A percentile compares a stretch with the other conserved stretches of the same genome.
Evolutionary conservation across 2,329 filamentous ascomycete genomes (phyloP).

Genomic region (Rhinocladiella mackenziei): DNA sequence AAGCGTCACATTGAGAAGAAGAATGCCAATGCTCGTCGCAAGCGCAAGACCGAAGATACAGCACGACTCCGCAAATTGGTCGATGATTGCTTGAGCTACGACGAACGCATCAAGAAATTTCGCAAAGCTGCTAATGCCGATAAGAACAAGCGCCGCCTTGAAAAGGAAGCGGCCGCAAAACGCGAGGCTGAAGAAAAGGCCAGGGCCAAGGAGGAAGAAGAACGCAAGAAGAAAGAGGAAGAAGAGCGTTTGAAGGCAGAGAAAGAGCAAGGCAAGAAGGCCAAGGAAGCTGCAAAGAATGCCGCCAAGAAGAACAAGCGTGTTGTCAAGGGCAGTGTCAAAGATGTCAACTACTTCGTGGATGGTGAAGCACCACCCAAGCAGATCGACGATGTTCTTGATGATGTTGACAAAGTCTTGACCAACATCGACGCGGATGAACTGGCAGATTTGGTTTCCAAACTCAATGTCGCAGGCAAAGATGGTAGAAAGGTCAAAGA

Average conservation of each 20-base stretch:
- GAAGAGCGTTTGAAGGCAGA: slow-evolving; percentile 82
- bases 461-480: slow-evolving; percentile 72
- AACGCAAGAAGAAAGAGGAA: slow-evolving; percentile 72
- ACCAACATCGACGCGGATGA: slow-evolving; percentile 86
- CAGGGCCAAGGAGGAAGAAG: slow-evolving; percentile 78
- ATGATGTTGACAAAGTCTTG: slow-evolving; percentile 82
- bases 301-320: slow-evolving; percentile 99
- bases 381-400: slow-evolving; percentile 76
- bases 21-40: slow-evolving; percentile 95
- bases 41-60: slow-evolving; percentile 99
- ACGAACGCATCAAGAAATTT: slow-evolving; percentile 98
- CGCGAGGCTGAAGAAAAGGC: slow-evolving; percentile 79
- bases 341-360: slow-evolving; percentile 96
- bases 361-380: slow-evolving; percentile 64
- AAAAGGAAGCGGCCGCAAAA: slow-evolving; percentile 89
- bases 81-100: slow-evolving; percentile 75
- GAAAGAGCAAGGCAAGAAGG: slow-evolving; percentile 84
- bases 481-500: slow-evolving; percentile 79
- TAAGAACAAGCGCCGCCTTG: slow-evolving; percentile 92
- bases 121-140: slow-evolving; percentile 81
- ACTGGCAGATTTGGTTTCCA: slow-evolving; percentile 74
- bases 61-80: slow-evolving; percentile 83
- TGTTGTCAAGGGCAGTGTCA: slow-evolving; percentile 86
- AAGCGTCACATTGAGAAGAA: slow-evolving; percentile 98
- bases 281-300: slow-evolving; percentile 97